Evolutionary conservation across 495 filamentous ascomycete species (phyloP).

Genomic region (Hypoxylon intermedium): DNA sequence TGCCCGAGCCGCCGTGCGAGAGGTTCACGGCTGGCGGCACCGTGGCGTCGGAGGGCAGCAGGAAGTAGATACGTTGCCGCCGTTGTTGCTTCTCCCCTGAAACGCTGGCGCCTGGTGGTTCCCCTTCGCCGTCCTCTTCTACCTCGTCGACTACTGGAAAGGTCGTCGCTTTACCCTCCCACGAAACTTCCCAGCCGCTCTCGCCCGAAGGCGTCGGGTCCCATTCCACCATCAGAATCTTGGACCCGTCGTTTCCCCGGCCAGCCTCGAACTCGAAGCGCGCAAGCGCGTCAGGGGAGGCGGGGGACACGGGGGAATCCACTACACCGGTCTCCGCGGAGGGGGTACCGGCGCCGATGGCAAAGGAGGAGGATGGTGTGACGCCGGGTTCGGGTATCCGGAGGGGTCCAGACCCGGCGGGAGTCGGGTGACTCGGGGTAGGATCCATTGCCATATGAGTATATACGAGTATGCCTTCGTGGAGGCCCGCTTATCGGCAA

Average conservation of each 20-base stretch:
- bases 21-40: conserved; percentile 75
- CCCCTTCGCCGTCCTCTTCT: conserved; percentile 73
- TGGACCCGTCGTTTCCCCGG: conserved; percentile 78
- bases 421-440: conserved; percentile 22
- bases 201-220: conserved; percentile 61
- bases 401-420: conserved; percentile 26
- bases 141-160: conserved; percentile 65
- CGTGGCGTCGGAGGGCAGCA: conserved; percentile 69
- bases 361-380: conserved; percentile 5
- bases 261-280: conserved; percentile 85
- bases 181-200: conserved; percentile 73
- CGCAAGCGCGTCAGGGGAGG: conserved; percentile 59
- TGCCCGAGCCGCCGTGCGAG: conserved; percentile 51
- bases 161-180: conserved; percentile 74
- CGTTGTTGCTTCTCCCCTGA: conserved; percentile 62
- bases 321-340: conserved; percentile 32
- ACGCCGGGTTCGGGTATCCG: conserved; percentile 24
- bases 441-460: conserved; percentile 27
- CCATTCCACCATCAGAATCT: conserved; percentile 88
- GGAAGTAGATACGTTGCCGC: conserved; percentile 72
- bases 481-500: conserved; percentile 9
- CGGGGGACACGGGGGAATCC: conserved; percentile 51
- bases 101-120: conserved; percentile 67
- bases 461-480: background rate
- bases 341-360: conserved; percentile 10